Evolutionary conservation across 805 yeast species (phyloP).

Genomic region (Cephaloascus fragrans): DNA sequence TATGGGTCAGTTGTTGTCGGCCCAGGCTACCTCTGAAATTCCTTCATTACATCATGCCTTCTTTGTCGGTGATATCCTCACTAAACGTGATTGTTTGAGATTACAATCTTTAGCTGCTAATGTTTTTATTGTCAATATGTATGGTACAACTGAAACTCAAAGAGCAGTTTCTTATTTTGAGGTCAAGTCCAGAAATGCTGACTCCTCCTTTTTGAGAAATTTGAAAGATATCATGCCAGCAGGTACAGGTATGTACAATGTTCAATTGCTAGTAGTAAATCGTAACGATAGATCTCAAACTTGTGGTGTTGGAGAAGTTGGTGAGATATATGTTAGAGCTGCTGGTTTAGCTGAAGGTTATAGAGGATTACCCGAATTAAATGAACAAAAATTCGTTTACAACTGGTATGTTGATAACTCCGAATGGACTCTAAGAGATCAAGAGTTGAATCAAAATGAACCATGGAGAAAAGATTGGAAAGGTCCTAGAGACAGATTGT

Average conservation of each 20-base stretch:
- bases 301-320: constrained; percentile 98
- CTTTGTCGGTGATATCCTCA: constrained; percentile 94
- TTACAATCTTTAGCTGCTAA: constrained; percentile 88
- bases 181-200: constrained; percentile 62
- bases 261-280: constrained; percentile 88
- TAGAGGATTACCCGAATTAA: constrained; percentile 82
- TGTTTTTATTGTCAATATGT: constrained; percentile 90
- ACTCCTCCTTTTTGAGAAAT: constrained; percentile 65
- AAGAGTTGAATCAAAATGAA: constrained; percentile 31
- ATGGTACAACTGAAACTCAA: constrained; percentile 99
- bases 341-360: constrained; percentile 97
- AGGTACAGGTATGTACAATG: constrained; percentile 95
- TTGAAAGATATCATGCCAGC: constrained; percentile 98
- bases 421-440: constrained; percentile 53
- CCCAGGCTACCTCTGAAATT: constrained; percentile 86
- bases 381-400: constrained; percentile 75
- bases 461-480: constrained; percentile 76
- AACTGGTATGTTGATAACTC: constrained; percentile 80
- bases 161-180: constrained; percentile 94
- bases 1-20: constrained; percentile 95
- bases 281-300: constrained; percentile 79
- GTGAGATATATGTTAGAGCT: constrained; percentile 97
- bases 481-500: constrained; percentile 93
- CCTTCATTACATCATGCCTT: constrained; percentile 90
- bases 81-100: constrained; percentile 93